Evolutionary conservation across 805 yeast species (phyloP).

Genomic region (Ogataea nitratoaversa): DNA sequence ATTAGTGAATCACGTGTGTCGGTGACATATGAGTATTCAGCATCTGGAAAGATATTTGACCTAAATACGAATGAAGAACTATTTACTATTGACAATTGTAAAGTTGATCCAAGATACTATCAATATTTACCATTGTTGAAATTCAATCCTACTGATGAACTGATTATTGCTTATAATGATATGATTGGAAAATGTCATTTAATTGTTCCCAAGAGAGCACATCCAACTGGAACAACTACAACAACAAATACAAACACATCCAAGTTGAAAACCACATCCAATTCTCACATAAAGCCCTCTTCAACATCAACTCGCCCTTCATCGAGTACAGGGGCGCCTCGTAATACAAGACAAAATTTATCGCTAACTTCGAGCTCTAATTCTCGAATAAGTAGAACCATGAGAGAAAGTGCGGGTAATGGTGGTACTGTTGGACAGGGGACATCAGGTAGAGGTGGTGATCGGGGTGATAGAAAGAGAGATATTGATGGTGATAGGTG

Average conservation of each 20-base stretch:
- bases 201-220: conserved; percentile 7
- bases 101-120: conserved; percentile 2
- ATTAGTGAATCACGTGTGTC: conserved; percentile 37
- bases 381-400: conserved; percentile 3
- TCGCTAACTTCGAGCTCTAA: background rate
- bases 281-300: no score
- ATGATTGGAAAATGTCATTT: conserved; percentile 13
- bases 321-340: background rate
- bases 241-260: background rate
- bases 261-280: background rate
- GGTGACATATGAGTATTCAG: conserved; percentile 38
- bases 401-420: conserved; percentile 1
- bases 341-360: background rate
- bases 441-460: background rate
- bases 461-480: conserved; percentile 1
- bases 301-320: no score
- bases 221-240: background rate
- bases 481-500: background rate
- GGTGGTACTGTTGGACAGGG: background rate
- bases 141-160: conserved; percentile 17
- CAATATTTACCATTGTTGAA: conserved; percentile 12
- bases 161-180: conserved; percentile 18
- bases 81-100: conserved; percentile 25
- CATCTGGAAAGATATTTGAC: conserved; percentile 35
- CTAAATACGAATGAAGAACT: conserved; percentile 24